Evolutionary conservation across 2,329 filamentous ascomycete species (phyloP), one percentile per base, ranked within the genome.

Genomic region (Podosphaera aphanis): DNA sequence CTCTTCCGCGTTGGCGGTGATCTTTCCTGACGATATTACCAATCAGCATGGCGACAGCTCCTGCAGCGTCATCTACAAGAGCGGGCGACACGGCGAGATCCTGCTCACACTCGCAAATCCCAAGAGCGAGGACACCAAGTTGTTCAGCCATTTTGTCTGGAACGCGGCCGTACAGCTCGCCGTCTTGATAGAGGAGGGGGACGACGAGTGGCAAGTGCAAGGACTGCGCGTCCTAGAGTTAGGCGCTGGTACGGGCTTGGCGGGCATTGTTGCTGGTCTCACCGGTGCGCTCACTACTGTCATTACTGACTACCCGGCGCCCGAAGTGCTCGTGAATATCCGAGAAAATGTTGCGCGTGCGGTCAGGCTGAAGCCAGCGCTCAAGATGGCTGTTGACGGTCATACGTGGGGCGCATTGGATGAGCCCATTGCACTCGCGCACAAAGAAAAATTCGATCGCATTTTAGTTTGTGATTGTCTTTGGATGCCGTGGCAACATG

Each of bases 131-230:
- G 61, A 66, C 25, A 70, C 74, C 53, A 59, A 61, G 18, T 66
- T 83, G 39, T 83, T 82, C 57, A 74, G 74, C 49, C 79, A 84
- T 57, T 82, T 77, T 58, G 61, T 83, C 21, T 84, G 79, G 79
- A 84, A 84, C 60, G 67, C 77, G 5, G 67, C 65, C 16, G 58
- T 76, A 42, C 59, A 71, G 50, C 62, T 73, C 1, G 70, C 68
- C 7, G 71, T 73, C 59, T 61, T 73, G 23, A 61, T 74, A 46
- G 71, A 75, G 57, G 63, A 54, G 19, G 52, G 48, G 5, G 46
- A 49, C 16, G 47, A 45, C 29, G 43, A n/a, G n/a, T 55, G 52
- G 51, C 43, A 31, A 5, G 50, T 52, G 4, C 25, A 31, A 2
- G 50, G 48, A 2, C 15, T 36, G 48, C 52, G 56, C 8, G 70